Evolutionary conservation across 768 basidiomycete species (phyloP).

Genomic region (Pleurotus eryngii): DNA sequence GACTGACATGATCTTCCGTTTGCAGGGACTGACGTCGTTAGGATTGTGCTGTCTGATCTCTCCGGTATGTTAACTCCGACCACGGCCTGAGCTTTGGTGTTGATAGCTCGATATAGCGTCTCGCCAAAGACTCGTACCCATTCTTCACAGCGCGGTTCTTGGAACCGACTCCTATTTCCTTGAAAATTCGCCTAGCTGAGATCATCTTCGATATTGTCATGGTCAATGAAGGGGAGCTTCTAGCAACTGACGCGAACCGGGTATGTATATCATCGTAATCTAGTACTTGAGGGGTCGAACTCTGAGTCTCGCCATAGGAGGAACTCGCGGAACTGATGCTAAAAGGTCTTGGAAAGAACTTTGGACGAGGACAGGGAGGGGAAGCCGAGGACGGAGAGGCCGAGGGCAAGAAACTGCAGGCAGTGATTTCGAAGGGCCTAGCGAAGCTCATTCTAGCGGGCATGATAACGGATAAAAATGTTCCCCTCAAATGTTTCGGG

Average conservation of each 20-base stretch:
- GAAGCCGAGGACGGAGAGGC: conserved; percentile 17
- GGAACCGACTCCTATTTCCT: conserved; percentile 48
- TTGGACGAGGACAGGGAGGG: conserved; percentile 31
- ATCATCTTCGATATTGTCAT: conserved; percentile 85
- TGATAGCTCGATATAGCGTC: conserved; percentile 17
- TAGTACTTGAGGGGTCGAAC: too few relatives aligned
- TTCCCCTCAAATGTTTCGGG: not conserved
- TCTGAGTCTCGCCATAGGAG: too few relatives aligned
- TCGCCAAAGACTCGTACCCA: conserved; percentile 42
- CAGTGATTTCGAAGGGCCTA: conserved; percentile 72
- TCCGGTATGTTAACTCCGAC: conserved; percentile 32
- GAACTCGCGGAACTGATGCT: not conserved
- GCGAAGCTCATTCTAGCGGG: conserved; percentile 84
- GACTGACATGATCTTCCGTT: conserved; percentile 63
- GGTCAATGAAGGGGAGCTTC: conserved; percentile 68
- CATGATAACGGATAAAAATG: conserved; percentile 69
- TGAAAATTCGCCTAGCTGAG: conserved; percentile 72
- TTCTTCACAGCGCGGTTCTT: conserved; percentile 65
- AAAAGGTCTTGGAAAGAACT: not conserved
- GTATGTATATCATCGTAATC: not conserved
- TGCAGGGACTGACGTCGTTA: conserved; percentile 65
- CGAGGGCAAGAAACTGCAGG: conserved; percentile 39
- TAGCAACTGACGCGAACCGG: conserved; percentile 33
- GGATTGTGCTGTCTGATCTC: conserved; percentile 78
- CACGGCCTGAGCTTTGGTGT: not conserved